These are phyloP conservation scores for Cyclostephanos tholiformis DNA, from an alignment of 108 stramenopile genomes.

Conservation along the genomic window DNA sequence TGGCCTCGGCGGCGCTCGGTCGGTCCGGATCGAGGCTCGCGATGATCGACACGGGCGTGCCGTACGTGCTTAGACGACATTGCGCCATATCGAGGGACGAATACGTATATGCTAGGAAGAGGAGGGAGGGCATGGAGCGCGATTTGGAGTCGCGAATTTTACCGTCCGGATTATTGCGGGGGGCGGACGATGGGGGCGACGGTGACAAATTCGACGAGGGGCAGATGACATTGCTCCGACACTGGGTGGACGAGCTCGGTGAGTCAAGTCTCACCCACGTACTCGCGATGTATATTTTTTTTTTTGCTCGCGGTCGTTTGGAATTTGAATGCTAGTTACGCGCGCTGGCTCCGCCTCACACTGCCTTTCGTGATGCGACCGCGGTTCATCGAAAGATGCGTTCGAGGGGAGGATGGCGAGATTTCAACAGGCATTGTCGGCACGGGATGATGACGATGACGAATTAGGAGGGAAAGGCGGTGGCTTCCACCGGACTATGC, in stretches of 20 bases:
- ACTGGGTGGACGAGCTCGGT: constrained; percentile 78
- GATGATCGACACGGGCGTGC: constrained; percentile 72
- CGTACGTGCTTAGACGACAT: constrained; percentile 19
- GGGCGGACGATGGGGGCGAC: neutral
- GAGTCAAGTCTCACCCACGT: no score
- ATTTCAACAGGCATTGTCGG: constrained; percentile 41
- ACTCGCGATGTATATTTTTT: no score
- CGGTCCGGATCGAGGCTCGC: constrained; percentile 49
- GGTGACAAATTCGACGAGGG: constrained; percentile 51
- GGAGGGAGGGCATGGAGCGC: constrained; percentile 47
- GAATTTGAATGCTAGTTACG: neutral
- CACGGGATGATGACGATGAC: constrained; percentile 31
- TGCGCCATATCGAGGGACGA: constrained; percentile 27
- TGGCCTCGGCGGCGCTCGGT: constrained; percentile 63
- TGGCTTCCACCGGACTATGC: constrained; percentile 18
- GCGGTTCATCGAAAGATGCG: constrained; percentile 25
- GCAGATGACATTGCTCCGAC: constrained; percentile 59
- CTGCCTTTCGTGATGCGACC: neutral
- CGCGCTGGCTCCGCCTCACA: neutral
- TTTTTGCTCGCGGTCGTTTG: no score
- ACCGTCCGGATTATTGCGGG: constrained; percentile 46
- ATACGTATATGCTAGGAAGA: constrained; percentile 47
- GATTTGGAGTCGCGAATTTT: constrained; percentile 56
- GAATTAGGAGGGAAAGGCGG: constrained; percentile 5
- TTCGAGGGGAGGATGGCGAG: constrained; percentile 60